Evolutionary conservation across 257 asterid species (phyloP), one percentile per base, ranked within the genome.

Genomic region (Gentiana straminea): DNA sequence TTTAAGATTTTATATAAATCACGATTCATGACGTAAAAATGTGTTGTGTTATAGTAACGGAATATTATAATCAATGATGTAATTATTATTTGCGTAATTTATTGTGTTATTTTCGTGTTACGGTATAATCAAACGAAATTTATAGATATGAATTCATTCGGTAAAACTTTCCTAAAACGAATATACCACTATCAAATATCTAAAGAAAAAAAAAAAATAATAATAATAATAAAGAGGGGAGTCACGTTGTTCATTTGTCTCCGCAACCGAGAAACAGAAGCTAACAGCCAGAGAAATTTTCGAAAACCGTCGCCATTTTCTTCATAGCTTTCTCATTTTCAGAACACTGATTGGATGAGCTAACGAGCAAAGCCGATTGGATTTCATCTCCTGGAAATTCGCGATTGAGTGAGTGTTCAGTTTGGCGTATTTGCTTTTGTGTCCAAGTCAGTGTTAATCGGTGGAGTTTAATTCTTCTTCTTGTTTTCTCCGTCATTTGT

Each of bases 401-500:
- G 46, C 9, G 12, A 13, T 24, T 38, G 9, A 50, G 36, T 9
- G 12, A 7, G 15, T 51, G 35, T 5, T 13, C 3, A 64, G 53
- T 62, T 51, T 59, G 50, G 46, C 34, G 13, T 36, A 12, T 52
- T 52, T 41, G 36, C 65, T 15, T 11, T 24, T 46, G 5, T 10
- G 70, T 62, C 60, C 15, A 2, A 13, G 33, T 0, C 59, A 34
- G 48, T 54, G 49, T 47, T 60, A 61, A 47, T 60, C 66, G 61
- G 71, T 66, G 2, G 24, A 53, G 66, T 66, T 53, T 61, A 49
- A n/a, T 24, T 24, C 24, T 24, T 24, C 59, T 57, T 39, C 24
- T 13, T 61, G 24, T 36, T 55, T 2, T 8, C 46, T 41, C 46
- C 46, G 46, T 10, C 46, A 41, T 4, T 41, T 2, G 46, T 5